phyloP scores from a whole-genome alignment of 768 basidiomycete species.

The Leccinum barrowsii region DNA sequence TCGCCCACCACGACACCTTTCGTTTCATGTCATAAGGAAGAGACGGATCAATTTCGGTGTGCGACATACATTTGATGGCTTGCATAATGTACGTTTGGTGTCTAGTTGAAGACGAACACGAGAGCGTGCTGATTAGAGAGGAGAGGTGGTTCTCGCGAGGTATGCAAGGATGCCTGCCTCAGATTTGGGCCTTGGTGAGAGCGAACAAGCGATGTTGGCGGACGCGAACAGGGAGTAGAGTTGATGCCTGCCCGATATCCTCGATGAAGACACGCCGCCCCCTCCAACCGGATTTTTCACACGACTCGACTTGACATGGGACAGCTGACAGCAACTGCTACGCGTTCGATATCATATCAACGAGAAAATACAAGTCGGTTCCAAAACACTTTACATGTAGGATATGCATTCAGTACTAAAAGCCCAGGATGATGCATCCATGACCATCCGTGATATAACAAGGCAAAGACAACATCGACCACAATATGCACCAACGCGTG shows the following conservation, averaged over 20 bases:
- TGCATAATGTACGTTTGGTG: slow-evolving; percentile 52
- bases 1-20: slow-evolving; percentile 97
- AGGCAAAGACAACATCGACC: slow-evolving; percentile 11
- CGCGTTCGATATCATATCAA: neutral
- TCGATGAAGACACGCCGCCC: slow-evolving; percentile 22
- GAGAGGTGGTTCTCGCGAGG: slow-evolving; percentile 7
- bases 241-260: slow-evolving; percentile 29
- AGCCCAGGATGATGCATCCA: slow-evolving; percentile 5
- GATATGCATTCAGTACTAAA: slow-evolving; percentile 20
- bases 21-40: slow-evolving; percentile 30
- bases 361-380: slow-evolving; percentile 25
- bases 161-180: slow-evolving; percentile 4
- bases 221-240: slow-evolving; percentile 17
- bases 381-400: slow-evolving; percentile 35
- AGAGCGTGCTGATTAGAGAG: slow-evolving; percentile 11
- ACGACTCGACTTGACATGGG: slow-evolving; percentile 11
- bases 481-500: slow-evolving; percentile 20
- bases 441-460: slow-evolving; percentile 11
- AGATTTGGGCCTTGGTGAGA: neutral
- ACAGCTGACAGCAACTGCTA: slow-evolving; percentile 7
- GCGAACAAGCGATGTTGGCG: slow-evolving; percentile 1
- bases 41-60: slow-evolving; percentile 7
- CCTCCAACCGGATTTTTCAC: slow-evolving; percentile 19
- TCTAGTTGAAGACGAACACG: slow-evolving; percentile 14
- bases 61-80: slow-evolving; percentile 83